Evolutionary conservation across 1,284 basidiomycete species (phyloP).

Genomic region (Apiotrichum porosum): DNA sequence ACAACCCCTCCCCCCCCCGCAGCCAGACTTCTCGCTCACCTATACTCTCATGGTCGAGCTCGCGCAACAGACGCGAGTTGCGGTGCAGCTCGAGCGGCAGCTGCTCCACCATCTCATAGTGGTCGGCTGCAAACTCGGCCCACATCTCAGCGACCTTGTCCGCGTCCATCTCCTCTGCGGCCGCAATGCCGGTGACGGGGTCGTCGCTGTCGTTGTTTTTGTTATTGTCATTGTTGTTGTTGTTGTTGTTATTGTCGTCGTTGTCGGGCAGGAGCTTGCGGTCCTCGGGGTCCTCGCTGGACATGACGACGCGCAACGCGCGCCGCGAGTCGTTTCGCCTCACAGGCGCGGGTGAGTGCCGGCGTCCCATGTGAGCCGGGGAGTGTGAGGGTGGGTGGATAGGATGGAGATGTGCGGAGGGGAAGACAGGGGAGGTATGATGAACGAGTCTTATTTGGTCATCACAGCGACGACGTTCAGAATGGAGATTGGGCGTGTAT

Average conservation of each 20-base stretch:
- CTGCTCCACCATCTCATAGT: constrained; percentile 79
- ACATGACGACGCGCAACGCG: no score
- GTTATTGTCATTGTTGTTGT: neutral
- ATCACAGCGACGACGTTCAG: no score
- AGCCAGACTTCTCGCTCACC: no score
- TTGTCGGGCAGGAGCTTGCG: neutral
- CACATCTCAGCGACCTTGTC: constrained; percentile 56
- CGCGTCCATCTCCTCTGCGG: constrained; percentile 11
- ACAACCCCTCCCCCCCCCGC: no score
- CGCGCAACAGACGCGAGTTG: constrained; percentile 70
- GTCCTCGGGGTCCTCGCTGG: no score
- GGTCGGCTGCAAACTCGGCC: constrained; percentile 71
- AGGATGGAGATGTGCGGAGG: no score
- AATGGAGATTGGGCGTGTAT: no score
- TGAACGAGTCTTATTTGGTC: no score
- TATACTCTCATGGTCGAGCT: constrained; percentile 69
- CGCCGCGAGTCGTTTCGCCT: no score
- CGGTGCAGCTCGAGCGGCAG: constrained; percentile 77
- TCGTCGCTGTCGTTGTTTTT: neutral
- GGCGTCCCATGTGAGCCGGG: neutral
- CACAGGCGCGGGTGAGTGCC: neutral
- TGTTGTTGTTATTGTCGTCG: neutral
- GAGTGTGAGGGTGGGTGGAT: no score
- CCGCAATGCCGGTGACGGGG: neutral
- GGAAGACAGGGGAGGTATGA: no score